Conservation (phyloP, 257 asterid species). For the Fraxinus excelsior region DNA sequence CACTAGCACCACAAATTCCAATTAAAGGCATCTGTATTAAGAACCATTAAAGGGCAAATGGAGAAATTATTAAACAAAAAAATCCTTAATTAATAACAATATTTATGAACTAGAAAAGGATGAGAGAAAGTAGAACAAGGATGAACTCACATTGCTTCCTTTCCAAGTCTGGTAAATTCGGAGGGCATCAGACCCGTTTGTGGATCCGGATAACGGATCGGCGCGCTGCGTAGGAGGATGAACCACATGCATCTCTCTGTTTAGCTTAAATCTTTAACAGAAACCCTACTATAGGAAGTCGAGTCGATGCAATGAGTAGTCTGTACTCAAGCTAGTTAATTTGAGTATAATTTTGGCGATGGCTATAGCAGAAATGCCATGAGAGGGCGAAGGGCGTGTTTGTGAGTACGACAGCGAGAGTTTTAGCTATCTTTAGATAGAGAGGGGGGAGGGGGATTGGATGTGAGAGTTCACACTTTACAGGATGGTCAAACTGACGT, state of each 20-base stretch:
- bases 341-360: constrained; percentile 20
- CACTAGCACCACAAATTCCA: constrained; percentile 10
- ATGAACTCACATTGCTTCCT: constrained; percentile 84
- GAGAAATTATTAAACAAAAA: background rate
- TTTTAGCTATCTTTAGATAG: too few species aligned
- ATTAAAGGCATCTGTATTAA: background rate
- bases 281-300: constrained; percentile 31
- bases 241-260: constrained; percentile 21
- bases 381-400: constrained; percentile 44
- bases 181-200: constrained; percentile 56
- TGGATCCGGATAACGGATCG: constrained; percentile 80
- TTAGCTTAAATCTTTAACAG: constrained; percentile 31
- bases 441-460: constrained; percentile 30
- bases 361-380: constrained; percentile 56
- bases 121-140: background rate
- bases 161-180: constrained; percentile 90
- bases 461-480: constrained; percentile 46
- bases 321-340: constrained; percentile 25
- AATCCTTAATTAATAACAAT: constrained; percentile 1
- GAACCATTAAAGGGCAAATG: background rate
- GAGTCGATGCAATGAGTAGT: constrained; percentile 14
- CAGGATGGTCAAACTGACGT: constrained; percentile 53
- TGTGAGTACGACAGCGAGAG: constrained; percentile 28
- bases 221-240: constrained; percentile 61
- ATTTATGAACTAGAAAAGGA: background rate